Conservation (phyloP, 2,329 filamentous ascomycete genomes). For the Fusarium nematophilum region DNA sequence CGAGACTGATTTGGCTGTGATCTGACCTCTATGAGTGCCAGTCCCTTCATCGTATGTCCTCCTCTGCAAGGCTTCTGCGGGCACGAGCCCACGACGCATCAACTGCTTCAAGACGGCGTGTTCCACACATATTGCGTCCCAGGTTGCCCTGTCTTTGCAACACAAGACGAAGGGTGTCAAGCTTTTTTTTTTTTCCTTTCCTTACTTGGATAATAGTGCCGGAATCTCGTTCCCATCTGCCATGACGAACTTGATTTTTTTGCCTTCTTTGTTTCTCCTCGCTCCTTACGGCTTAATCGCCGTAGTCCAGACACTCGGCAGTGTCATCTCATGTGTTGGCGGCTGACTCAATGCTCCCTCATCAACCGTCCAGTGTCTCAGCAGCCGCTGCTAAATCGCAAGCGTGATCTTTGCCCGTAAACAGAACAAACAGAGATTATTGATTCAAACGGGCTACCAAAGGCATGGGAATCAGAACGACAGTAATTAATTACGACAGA, state of each 20-base stretch:
- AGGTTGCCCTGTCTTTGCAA: slow-evolving; percentile 30
- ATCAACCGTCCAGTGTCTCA: background rate
- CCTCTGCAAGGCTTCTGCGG: slow-evolving; percentile 13
- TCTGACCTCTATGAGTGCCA: no score
- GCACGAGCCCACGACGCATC: slow-evolving; percentile 20
- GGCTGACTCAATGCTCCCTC: slow-evolving; percentile 12
- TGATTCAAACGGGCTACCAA: no score
- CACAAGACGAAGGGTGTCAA: slow-evolving; percentile 2
- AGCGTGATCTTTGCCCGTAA: slow-evolving; percentile 12
- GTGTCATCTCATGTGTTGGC: slow-evolving; percentile 20
- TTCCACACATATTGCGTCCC: slow-evolving; percentile 38
- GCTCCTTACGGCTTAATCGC: no score
- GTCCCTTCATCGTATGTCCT: slow-evolving; percentile 9
- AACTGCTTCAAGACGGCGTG: slow-evolving; percentile 27
- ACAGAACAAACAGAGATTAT: slow-evolving; percentile 24
- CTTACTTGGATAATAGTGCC: no score
- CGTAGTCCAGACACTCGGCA: slow-evolving; percentile 15
- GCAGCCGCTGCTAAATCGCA: background rate
- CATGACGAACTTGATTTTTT: no score
- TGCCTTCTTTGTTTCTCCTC: no score
- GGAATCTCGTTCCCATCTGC: background rate
- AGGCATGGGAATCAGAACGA: no score
- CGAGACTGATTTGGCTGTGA: no score
- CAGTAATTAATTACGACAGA: no score
- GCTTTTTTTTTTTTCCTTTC: no score